These are phyloP conservation scores for Arthrobotrys sinensis DNA, from an alignment of 2,329 filamentous ascomycete species.

Conservation along the genomic window DNA sequence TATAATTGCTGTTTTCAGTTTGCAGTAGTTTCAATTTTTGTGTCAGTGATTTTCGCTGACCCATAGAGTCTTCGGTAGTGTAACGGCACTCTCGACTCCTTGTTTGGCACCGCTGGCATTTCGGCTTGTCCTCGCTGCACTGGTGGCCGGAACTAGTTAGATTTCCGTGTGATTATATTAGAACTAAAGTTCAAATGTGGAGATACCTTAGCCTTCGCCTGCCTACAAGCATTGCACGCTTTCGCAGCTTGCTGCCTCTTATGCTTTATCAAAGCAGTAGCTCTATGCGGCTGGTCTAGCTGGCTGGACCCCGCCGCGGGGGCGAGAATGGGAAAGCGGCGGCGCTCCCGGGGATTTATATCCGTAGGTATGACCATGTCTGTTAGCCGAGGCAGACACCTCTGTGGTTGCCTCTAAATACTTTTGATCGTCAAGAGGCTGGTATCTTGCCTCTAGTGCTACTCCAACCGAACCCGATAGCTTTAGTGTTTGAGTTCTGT, in stretches of 20 bases:
- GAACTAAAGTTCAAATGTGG: not conserved
- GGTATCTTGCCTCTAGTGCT: not conserved
- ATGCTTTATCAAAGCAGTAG: not conserved
- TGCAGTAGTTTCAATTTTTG: not conserved
- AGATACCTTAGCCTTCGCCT: slow-evolving; percentile 23
- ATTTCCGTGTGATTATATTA: not conserved
- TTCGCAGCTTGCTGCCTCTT: slow-evolving; percentile 18
- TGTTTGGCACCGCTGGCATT: slow-evolving; percentile 2
- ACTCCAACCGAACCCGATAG: too few relatives aligned
- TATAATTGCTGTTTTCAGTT: slow-evolving; percentile 8
- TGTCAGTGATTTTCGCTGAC: not conserved
- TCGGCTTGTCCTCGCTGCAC: not conserved
- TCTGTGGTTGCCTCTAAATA: not conserved
- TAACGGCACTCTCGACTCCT: slow-evolving; percentile 10
- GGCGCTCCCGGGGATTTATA: not conserved
- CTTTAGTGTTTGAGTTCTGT: not conserved
- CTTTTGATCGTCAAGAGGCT: not conserved
- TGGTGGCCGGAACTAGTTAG: not conserved
- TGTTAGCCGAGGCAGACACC: not conserved
- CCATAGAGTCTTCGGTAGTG: not conserved
- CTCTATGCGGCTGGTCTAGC: not conserved
- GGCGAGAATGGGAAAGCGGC: not conserved
- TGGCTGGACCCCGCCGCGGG: not conserved
- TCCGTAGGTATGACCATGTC: not conserved
- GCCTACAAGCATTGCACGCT: slow-evolving; percentile 15